These are phyloP conservation scores for Scedosporium apiospermum DNA, from an alignment of 2,329 filamentous ascomycete genomes.

Conservation along the genomic window DNA sequence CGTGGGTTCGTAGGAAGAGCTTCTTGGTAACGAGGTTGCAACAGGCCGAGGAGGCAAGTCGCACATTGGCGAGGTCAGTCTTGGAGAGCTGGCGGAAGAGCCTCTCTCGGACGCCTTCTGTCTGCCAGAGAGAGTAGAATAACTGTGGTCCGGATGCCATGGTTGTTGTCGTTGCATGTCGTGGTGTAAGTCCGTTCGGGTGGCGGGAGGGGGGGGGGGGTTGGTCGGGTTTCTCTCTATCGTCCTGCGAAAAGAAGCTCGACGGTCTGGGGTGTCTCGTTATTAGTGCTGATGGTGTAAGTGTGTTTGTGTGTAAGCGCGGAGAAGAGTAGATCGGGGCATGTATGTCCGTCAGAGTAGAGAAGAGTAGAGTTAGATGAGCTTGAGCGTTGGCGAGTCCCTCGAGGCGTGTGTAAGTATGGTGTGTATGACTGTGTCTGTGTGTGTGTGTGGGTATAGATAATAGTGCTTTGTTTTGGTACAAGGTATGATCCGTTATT, in stretches of 20 bases:
- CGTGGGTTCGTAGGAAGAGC: constrained; percentile 58
- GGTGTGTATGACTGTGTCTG: background rate
- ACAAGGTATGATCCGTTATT: background rate
- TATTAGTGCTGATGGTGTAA: background rate
- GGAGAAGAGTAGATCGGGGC: background rate
- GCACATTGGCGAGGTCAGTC: constrained; percentile 47
- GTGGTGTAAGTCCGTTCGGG: constrained; percentile 12
- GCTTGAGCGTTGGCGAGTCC: background rate
- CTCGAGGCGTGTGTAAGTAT: background rate
- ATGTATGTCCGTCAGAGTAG: background rate
- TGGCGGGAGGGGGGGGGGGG: background rate
- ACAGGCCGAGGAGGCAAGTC: constrained; percentile 60
- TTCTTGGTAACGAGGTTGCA: constrained; percentile 59
- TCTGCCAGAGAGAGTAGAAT: constrained; percentile 48
- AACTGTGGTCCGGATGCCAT: constrained; percentile 40
- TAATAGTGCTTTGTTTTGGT: background rate
- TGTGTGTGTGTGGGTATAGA: background rate
- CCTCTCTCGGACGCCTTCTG: constrained; percentile 36
- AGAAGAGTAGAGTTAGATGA: background rate
- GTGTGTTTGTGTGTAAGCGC: background rate
- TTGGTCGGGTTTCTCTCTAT: background rate
- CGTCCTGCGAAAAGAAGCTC: background rate
- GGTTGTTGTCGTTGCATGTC: constrained; percentile 38
- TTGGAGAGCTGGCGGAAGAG: constrained; percentile 41
- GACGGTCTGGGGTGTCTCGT: background rate